Evolutionary conservation across 305 asterid genomes (phyloP).

Genomic region (Caryopteris hybrid): DNA sequence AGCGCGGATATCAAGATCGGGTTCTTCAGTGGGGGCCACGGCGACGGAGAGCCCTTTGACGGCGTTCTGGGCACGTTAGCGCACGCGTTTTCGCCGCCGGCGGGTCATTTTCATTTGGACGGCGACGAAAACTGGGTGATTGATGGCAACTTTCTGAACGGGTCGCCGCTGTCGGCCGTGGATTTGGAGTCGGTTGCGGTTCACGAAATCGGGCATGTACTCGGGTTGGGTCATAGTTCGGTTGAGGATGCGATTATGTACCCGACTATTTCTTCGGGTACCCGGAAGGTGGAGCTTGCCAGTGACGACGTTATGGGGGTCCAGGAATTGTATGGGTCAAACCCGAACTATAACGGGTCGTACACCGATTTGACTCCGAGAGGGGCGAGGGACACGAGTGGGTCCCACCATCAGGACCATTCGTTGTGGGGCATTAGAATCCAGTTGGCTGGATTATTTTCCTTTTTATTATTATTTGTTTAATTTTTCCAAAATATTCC

Average conservation of each 20-base stretch:
- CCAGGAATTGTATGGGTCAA: constrained; percentile 71
- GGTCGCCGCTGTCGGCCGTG: constrained; percentile 47
- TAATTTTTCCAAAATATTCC: not conserved
- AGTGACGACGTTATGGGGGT: constrained; percentile 63
- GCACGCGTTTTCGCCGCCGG: constrained; percentile 91
- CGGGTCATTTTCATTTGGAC: constrained; percentile 67
- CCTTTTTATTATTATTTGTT: not conserved
- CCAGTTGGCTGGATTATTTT: not conserved
- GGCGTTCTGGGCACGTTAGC: constrained; percentile 80
- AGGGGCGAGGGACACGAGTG: constrained; percentile 36
- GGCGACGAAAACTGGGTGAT: constrained; percentile 78
- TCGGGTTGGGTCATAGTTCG: constrained; percentile 89
- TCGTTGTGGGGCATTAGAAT: not conserved
- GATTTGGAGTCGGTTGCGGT: constrained; percentile 92
- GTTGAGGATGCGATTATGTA: constrained; percentile 71
- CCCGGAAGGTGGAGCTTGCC: constrained; percentile 60
- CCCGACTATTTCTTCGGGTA: constrained; percentile 54
- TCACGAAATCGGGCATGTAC: constrained; percentile 85
- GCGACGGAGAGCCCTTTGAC: constrained; percentile 86
- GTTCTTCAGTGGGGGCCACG: constrained; percentile 63
- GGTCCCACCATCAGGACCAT: constrained; percentile 20
- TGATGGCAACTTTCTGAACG: constrained; percentile 42
- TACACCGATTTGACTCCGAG: constrained; percentile 26
- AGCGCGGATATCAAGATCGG: constrained; percentile 63
- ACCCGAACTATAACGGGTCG: constrained; percentile 64